Evolutionary conservation across 371 early-diverging fungal genomes (phyloP), one percentile per base, ranked within the genome.

Genomic region (Zopfochytrium polystomum): DNA sequence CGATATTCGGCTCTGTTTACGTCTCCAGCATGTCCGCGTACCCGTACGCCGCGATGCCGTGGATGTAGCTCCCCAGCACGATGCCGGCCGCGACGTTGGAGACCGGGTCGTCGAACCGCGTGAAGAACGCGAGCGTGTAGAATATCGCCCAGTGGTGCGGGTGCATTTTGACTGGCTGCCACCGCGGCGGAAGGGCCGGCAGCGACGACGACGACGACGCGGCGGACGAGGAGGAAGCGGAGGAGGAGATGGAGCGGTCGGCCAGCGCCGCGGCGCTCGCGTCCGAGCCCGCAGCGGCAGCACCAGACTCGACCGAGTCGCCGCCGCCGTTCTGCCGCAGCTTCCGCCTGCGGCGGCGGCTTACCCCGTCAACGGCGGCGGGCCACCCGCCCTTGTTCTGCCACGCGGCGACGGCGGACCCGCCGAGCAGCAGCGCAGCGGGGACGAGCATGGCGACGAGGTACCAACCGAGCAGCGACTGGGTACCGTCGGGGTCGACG

Each of bases 131-230:
- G 18, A 91, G 67, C n/a, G 77, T 76, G 67, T 90, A 90, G 62
- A 91, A 90, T 52, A 91, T 83, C 54, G 90, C 90, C 92, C 92
- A 91, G 64, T 91, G 92, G 62, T 91, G 91, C 26, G 89, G 67
- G 66, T 91, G 92, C 29, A 90, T 70, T 46, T 43, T 45, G 53
- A 33, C 70, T 53, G 5, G 67, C 60, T 11, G 72, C 80, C 56
- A 80, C 32, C 7, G 9, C 32, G 25, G 67, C 50, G n/a, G n/a
- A n/a, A n/a, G n/a, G n/a, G n/a, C n/a, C n/a, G n/a, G 9, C 38
- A 9, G n/a, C 38, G 9, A 38, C 38, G 9, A n/a, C 38, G 9
- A 9, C n/a, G 11, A n/a, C n/a, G n/a, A n/a, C n/a, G n/a, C n/a
- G n/a, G n/a, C n/a, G n/a, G n/a, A n/a, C n/a, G n/a, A n/a, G n/a